Conservation (phyloP, 352 stramenopile genomes). For the Pythium sp. region DNA sequence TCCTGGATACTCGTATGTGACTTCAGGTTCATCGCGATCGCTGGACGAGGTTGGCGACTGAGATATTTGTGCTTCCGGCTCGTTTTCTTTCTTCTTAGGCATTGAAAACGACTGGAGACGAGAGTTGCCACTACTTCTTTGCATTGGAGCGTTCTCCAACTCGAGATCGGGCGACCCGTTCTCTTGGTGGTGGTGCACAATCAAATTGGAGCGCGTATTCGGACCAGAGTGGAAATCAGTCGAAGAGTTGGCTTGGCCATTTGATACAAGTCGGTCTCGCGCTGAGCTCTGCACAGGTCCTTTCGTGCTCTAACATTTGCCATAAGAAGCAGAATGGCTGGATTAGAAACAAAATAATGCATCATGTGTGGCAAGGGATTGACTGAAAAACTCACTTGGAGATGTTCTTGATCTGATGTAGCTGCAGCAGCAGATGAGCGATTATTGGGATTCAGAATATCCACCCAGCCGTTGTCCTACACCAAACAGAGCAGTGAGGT, state of each 20-base stretch:
- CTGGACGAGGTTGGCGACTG: slow-evolving; percentile 35
- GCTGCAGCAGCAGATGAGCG: background rate
- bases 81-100: slow-evolving; percentile 28
- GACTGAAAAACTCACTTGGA: slow-evolving; percentile 8
- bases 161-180: slow-evolving; percentile 1
- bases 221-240: background rate
- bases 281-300: background rate
- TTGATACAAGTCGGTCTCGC: slow-evolving; percentile 5
- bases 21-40: slow-evolving; percentile 37
- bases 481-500: background rate
- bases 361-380: background rate
- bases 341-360: background rate
- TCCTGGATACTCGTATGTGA: slow-evolving; percentile 27
- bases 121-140: background rate
- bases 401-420: background rate
- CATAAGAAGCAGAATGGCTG: background rate
- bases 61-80: slow-evolving; percentile 25
- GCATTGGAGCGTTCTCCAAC: background rate
- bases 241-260: background rate
- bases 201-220: background rate
- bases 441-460: slow-evolving; percentile 38
- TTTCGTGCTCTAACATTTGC: background rate
- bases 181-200: slow-evolving; percentile 12
- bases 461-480: slow-evolving; percentile 71
- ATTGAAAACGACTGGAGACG: slow-evolving; percentile 48